Base-by-base conservation (phyloP, 768 basidiomycete species). In the Suillus alpinus region DNA sequence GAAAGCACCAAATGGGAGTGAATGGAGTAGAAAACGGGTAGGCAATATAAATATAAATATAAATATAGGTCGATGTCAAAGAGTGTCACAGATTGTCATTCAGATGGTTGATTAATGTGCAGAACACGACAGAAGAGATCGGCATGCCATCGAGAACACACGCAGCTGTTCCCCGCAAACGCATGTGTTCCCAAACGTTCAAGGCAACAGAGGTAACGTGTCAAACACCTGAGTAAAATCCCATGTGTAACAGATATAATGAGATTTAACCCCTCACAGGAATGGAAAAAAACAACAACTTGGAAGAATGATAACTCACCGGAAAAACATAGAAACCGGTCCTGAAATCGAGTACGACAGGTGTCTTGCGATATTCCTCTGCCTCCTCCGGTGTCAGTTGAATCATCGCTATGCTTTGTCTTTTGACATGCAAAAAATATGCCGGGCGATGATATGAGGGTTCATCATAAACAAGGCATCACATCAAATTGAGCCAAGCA, bases 321-420 rank as follows among this genome's bases (percentile, higher is more conserved):
- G 93, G 95, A 73, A 96, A 93, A 37, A 87, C 70, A 74, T 96
- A 96, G 69, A 91, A 91, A 3, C 89, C 92, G 43, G 86, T 78
- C 13, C 77, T 73, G 58, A 90, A 88, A 72, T 95, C 84, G 62
- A 95, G 70, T 39, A 91, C 77, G 34, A 94, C 84, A n/a, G 89
- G 89, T 59, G 80, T 80, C 6, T 79, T 71, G 47, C 76, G 76
- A 71, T 94, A 95, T 3, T 65, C 61, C 8, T 81, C 77, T 0
- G 80, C 86, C 69, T 95, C 93, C 65, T 90, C 84, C 26, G 77
- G 68, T 1, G 80, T 83, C n/a, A 98, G 82, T 63, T 91, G 88
- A 41, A 95, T 77, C 69, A 81, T 89, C 2, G 84, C 91, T n/a
- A 94, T 67, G 59, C 81, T 84, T 74, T 97, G 95, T 3, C 94